Evolutionary conservation across 2,329 filamentous ascomycete species (phyloP), one percentile per base, ranked within the genome.

Genomic region (Aspergillus neoniger): DNA sequence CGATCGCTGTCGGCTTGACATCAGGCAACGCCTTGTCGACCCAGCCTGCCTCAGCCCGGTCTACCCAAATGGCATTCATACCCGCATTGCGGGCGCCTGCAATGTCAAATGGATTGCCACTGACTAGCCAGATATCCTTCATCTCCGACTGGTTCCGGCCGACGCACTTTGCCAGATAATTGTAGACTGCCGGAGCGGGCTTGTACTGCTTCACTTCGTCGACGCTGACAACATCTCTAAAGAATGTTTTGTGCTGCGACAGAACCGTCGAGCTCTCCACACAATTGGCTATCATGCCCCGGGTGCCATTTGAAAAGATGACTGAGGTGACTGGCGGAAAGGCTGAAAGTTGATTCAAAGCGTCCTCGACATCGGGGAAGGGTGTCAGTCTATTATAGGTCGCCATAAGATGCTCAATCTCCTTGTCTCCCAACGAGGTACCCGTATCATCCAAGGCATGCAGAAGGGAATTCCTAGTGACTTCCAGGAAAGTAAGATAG

Each of bases 41-140:
- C 89, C 89, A 92, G 2, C 88, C 88, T 8, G 74, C 79, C 0
- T 84, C 83, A 14, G 71, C 74, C 25, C 89, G 78, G 76, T 91
- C 88, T 5, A 92, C 83, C 86, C 88, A 92, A 12, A 82, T 85
- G 23, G 86, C 83, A 12, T 56, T 81, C 76, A 91, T 77, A 0
- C 89, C 89, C 5, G 82, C 80, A 1, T 80, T 80, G 62, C 80
- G 81, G 0, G 89, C 87, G 0, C 90, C 90, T 0, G 87, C 82
- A 15, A 89, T 78, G 71, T 92, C 90, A 70, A 92, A 92, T 2
- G 90, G 86, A 70, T 92, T 92, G 1, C 85, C 85, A 65, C 84
- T 89, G 5, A 93, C 82, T 7, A 92, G 74, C 88, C 89, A 91
- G 14, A 91, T 80, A 25, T 83, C 77, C 1, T 71, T 76, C 64